A percentile compares a stretch with the other conserved stretches of the same genome.
Evolutionary conservation across 2,329 filamentous ascomycete genomes (phyloP).

Genomic region (Rhinocladiella similis): DNA sequence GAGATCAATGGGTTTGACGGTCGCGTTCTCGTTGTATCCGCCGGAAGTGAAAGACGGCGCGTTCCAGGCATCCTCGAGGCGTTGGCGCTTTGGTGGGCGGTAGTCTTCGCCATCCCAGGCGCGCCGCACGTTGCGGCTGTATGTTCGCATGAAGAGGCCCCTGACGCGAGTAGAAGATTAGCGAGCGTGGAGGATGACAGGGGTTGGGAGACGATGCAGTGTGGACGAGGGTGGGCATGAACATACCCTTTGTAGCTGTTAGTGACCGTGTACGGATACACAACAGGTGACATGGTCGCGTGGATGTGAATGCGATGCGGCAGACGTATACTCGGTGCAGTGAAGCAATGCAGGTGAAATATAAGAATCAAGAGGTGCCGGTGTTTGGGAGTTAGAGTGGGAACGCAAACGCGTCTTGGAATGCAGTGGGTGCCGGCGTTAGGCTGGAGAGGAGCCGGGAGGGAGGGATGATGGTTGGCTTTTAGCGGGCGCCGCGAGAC

Average conservation of each 20-base stretch:
- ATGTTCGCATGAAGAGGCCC: constrained; percentile 51
- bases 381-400: constrained; percentile 22
- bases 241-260: constrained; percentile 52
- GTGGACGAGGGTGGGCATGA: not conserved
- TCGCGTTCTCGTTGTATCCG: constrained; percentile 29
- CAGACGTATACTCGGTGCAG: not conserved
- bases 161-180: constrained; percentile 30
- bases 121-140: constrained; percentile 49
- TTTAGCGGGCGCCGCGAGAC: constrained; percentile 5
- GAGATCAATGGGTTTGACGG: constrained; percentile 35
- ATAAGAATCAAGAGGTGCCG: not conserved
- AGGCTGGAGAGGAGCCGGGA: not conserved
- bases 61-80: constrained; percentile 37
- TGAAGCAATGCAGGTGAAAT: constrained; percentile 1
- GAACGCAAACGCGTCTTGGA: constrained; percentile 21
- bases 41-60: constrained; percentile 14
- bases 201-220: not conserved
- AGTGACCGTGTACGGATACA: constrained; percentile 49
- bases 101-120: constrained; percentile 47
- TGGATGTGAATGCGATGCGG: not conserved
- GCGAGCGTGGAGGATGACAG: constrained; percentile 9
- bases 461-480: not conserved
- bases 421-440: not conserved
- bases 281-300: constrained; percentile 26
- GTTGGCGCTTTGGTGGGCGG: constrained; percentile 46